These are phyloP conservation scores for Rhodotorula sp. DNA, from an alignment of 1,284 basidiomycete species.

Conservation along the genomic window DNA sequence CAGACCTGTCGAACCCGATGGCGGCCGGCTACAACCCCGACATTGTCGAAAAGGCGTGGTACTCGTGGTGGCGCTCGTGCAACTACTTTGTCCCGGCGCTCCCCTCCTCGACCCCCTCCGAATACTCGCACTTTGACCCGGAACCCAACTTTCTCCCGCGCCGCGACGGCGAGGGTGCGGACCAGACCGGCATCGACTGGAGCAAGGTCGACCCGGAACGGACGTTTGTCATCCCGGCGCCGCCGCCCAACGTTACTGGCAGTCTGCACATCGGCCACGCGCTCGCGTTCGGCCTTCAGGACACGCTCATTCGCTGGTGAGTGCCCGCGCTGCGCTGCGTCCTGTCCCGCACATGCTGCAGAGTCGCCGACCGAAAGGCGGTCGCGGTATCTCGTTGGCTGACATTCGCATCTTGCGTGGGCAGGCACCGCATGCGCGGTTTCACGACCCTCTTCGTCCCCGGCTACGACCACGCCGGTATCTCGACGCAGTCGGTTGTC, in stretches of 20 bases:
- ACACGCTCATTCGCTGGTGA: conserved; percentile 80
- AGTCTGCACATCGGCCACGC: conserved; percentile 96
- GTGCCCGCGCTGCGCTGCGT: conserved; percentile 41
- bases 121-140: conserved; percentile 45
- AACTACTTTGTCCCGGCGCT: conserved; percentile 85
- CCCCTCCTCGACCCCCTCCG: conserved; percentile 31
- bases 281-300: conserved; percentile 89
- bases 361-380: too few relatives aligned
- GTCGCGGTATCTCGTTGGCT: too few relatives aligned
- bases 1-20: conserved; percentile 87
- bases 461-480: conserved; percentile 97
- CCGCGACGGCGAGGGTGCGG: conserved; percentile 42
- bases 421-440: conserved; percentile 92
- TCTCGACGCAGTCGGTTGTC: conserved; percentile 97
- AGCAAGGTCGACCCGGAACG: conserved; percentile 37
- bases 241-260: conserved; percentile 98
- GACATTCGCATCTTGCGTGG: too few relatives aligned
- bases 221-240: conserved; percentile 82
- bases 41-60: conserved; percentile 94
- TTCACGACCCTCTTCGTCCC: conserved; percentile 88
- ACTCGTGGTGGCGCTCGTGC: conserved; percentile 93
- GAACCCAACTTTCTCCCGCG: conserved; percentile 45
- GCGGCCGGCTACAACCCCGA: conserved; percentile 88
- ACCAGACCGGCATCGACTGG: conserved; percentile 56
- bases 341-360: too few relatives aligned